These are phyloP conservation scores for Colletotrichum spaethianum DNA, from an alignment of 2,329 filamentous ascomycete species.

Conservation along the genomic window DNA sequence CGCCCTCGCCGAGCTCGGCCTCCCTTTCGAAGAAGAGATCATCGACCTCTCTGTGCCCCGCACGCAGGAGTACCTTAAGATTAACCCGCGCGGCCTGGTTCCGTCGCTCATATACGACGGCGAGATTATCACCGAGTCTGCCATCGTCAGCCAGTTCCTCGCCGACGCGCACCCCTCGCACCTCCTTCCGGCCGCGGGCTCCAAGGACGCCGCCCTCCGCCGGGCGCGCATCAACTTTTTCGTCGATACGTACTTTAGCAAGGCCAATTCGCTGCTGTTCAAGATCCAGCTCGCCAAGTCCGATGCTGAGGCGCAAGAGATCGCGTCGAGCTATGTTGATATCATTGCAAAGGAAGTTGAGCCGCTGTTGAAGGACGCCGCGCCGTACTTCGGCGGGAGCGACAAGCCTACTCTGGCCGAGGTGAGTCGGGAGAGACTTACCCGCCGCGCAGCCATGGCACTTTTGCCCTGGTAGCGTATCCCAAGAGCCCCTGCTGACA, in stretches of 20 bases:
- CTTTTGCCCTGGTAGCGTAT: neutral
- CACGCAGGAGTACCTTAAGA: constrained; percentile 79
- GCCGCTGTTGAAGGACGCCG: constrained; percentile 71
- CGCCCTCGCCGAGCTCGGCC: constrained; percentile 74
- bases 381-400: constrained; percentile 76
- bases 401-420: constrained; percentile 80
- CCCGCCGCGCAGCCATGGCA: neutral
- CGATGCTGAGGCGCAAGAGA: constrained; percentile 64
- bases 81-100: constrained; percentile 86
- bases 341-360: constrained; percentile 79
- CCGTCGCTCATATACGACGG: constrained; percentile 77
- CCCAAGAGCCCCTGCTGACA: neutral
- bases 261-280: constrained; percentile 66
- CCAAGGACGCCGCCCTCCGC: constrained; percentile 67
- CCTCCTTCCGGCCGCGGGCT: constrained; percentile 70
- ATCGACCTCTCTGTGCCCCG: constrained; percentile 80
- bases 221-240: constrained; percentile 81
- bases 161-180: constrained; percentile 79
- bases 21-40: constrained; percentile 78
- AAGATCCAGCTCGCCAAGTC: constrained; percentile 63
- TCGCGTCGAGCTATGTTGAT: constrained; percentile 66
- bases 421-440: constrained; percentile 60
- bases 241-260: constrained; percentile 77
- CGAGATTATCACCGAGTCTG: constrained; percentile 81
- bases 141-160: constrained; percentile 79